Percentiles rank a stretch among this genome's conserved stretches.
phyloP scores from a whole-genome alignment of 169 alveolate species.

The Plasmodium chabaudi region DNA sequence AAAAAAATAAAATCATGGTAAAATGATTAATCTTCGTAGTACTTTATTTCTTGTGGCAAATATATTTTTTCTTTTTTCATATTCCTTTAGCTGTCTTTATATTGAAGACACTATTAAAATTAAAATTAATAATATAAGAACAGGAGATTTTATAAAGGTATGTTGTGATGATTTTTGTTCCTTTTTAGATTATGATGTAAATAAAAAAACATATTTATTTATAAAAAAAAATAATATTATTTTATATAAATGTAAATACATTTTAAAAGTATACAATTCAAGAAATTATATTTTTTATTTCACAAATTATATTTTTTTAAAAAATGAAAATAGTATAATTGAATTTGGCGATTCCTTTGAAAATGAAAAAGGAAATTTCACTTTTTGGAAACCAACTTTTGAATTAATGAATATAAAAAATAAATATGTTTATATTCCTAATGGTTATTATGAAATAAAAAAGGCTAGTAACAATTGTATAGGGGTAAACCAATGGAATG shows the following conservation, averaged over 20 bases:
- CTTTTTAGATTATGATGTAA: slow-evolving; percentile 18
- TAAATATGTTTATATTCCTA: slow-evolving; percentile 24
- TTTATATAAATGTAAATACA: slow-evolving; percentile 15
- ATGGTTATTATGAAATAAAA: slow-evolving; percentile 28
- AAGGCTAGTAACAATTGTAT: not conserved
- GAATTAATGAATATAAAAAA: slow-evolving; percentile 12
- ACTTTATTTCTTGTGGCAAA: not conserved
- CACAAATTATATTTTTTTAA: not conserved
- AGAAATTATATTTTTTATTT: slow-evolving; percentile 22
- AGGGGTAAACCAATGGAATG: not conserved
- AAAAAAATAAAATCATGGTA: not conserved
- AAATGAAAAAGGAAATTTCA: slow-evolving; percentile 11
- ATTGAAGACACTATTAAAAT: slow-evolving; percentile 54
- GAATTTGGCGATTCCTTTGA: slow-evolving; percentile 61
- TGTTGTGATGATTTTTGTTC: slow-evolving; percentile 54
- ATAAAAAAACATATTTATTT: slow-evolving; percentile 27
- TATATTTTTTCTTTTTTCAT: not conserved
- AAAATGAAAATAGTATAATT: slow-evolving; percentile 1
- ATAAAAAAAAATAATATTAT: slow-evolving; percentile 12
- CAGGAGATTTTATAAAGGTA: slow-evolving; percentile 25
- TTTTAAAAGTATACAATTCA: slow-evolving; percentile 20
- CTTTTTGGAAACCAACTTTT: slow-evolving; percentile 48
- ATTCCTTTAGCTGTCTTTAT: slow-evolving; percentile 16
- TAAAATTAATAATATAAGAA: slow-evolving; percentile 13
- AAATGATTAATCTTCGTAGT: not conserved